Percentiles rank a stretch among this genome's conserved stretches.
Evolutionary conservation across 2,329 filamentous ascomycete species (phyloP).

Genomic region (Fusarium hostae): DNA sequence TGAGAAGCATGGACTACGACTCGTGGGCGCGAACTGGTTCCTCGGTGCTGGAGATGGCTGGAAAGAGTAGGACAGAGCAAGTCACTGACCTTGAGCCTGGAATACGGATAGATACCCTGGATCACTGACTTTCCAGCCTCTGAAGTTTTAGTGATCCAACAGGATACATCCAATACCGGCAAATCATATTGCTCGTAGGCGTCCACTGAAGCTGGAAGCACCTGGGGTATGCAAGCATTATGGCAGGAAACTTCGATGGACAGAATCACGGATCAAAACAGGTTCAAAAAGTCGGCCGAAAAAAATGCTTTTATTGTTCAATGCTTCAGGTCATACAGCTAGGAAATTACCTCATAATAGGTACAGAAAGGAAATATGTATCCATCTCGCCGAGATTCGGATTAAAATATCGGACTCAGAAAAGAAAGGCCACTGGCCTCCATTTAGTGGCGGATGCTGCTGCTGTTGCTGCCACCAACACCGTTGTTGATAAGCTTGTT

Average conservation of each 20-base stretch:
- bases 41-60: slow-evolving; percentile 58
- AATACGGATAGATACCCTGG: background rate
- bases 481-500: slow-evolving; percentile 41
- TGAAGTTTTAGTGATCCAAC: too few species aligned
- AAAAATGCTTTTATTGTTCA: slow-evolving; percentile 2
- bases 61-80: slow-evolving; percentile 39
- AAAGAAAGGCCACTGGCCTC: background rate
- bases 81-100: background rate
- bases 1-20: slow-evolving; percentile 50
- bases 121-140: background rate
- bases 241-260: rapidly evolving
- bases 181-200: rapidly evolving
- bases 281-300: background rate
- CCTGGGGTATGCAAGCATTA: rapidly evolving
- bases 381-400: background rate
- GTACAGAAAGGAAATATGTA: background rate
- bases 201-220: background rate
- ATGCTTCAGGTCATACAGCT: slow-evolving; percentile 24
- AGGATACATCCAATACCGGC: too few species aligned
- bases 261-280: background rate
- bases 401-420: background rate
- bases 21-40: slow-evolving; percentile 60
- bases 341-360: background rate
- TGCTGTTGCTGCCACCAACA: slow-evolving; percentile 10
- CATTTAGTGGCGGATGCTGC: background rate